These are phyloP conservation scores for Drechslerella coelobrocha DNA, from an alignment of 2,329 filamentous ascomycete species.

Conservation along the genomic window DNA sequence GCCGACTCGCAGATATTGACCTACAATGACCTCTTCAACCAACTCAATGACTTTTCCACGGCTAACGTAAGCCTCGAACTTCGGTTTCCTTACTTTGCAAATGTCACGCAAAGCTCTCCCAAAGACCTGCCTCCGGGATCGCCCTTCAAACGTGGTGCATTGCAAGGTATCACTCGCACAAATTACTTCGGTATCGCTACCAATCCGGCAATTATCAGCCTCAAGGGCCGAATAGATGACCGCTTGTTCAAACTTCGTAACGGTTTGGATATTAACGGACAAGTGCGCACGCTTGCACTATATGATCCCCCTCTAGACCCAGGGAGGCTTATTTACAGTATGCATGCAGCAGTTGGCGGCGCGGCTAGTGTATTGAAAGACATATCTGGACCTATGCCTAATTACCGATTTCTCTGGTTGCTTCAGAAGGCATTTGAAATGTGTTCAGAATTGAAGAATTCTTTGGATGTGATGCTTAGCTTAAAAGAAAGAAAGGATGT, in stretches of 20 bases:
- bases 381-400: slow-evolving; percentile 53
- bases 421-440: slow-evolving; percentile 55
- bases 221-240: slow-evolving; percentile 54
- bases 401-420: slow-evolving; percentile 55
- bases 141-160: too few species aligned
- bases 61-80: slow-evolving; percentile 23
- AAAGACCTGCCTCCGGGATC: background rate
- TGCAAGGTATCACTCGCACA: slow-evolving; percentile 55
- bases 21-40: background rate
- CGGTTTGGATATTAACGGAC: slow-evolving; percentile 56
- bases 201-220: slow-evolving; percentile 37
- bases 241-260: slow-evolving; percentile 57
- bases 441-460: slow-evolving; percentile 52
- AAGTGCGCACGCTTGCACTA: slow-evolving; percentile 50
- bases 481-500: slow-evolving; percentile 54
- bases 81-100: slow-evolving; percentile 43
- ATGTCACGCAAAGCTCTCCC: too few species aligned
- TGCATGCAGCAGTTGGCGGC: slow-evolving; percentile 52
- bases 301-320: slow-evolving; percentile 56
- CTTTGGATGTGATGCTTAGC: slow-evolving; percentile 47
- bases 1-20: background rate
- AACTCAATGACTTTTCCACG: slow-evolving; percentile 17
- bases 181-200: slow-evolving; percentile 38
- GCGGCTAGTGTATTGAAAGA: slow-evolving; percentile 28
- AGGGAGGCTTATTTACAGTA: slow-evolving; percentile 52